A percentile compares a stretch with the other conserved stretches of the same genome.
phyloP scores from a whole-genome alignment of 352 stramenopile species.

The Pythium rhizo-oryzae region DNA sequence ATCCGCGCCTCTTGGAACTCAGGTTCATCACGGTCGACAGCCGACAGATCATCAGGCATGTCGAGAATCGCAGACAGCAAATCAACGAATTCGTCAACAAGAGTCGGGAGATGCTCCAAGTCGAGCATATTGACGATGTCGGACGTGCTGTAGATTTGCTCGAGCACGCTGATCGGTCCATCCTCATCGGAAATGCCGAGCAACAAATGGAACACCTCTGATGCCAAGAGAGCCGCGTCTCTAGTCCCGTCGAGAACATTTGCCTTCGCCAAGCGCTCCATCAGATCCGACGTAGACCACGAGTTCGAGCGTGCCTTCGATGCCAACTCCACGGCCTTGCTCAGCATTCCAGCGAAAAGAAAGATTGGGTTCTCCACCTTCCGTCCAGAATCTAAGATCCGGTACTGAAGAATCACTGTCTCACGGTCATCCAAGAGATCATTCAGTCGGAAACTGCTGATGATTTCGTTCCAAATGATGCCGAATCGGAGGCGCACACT shows the following conservation, averaged over 20 bases:
- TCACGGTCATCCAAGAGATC: constrained; percentile 88
- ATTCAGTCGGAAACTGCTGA: constrained; percentile 87
- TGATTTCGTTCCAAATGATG: constrained; percentile 89
- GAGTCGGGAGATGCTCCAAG: constrained; percentile 53
- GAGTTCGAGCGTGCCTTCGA: constrained; percentile 52
- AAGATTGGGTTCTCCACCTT: constrained; percentile 89
- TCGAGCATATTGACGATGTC: constrained; percentile 67
- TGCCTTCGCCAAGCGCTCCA: constrained; percentile 65
- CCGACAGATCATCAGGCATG: constrained; percentile 71
- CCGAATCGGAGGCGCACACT: constrained; percentile 77
- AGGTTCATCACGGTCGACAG: constrained; percentile 43
- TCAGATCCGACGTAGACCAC: constrained; percentile 49
- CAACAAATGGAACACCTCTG: constrained; percentile 71
- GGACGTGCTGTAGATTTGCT: constrained; percentile 60
- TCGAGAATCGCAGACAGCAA: constrained; percentile 77
- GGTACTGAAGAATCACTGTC: constrained; percentile 88
- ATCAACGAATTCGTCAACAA: constrained; percentile 74
- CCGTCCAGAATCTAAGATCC: constrained; percentile 79
- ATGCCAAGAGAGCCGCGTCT: constrained; percentile 59
- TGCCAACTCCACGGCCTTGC: constrained; percentile 63
- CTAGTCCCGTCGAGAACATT: constrained; percentile 62
- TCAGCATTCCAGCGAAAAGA: constrained; percentile 74
- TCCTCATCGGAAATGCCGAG: constrained; percentile 59
- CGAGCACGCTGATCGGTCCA: constrained; percentile 53
- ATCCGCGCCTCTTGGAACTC: constrained; percentile 50